Evolutionary conservation across 495 filamentous ascomycete genomes (phyloP).

Genomic region (Penicillium canescens): DNA sequence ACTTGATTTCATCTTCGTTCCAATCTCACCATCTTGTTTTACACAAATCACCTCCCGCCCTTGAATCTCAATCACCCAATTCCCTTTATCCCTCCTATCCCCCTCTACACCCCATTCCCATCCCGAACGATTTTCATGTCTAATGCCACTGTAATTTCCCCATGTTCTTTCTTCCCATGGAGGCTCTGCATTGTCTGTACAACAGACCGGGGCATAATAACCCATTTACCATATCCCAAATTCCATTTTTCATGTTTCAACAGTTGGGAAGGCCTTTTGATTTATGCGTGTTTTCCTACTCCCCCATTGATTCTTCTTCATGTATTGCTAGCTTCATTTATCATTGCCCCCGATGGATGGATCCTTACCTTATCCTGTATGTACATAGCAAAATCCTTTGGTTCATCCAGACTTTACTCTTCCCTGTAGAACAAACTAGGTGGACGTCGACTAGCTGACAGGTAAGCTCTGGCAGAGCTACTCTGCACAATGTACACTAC

Average conservation of each 20-base stretch:
- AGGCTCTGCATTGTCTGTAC: slow-evolving; percentile 8
- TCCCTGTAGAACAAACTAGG: not conserved
- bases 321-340: slow-evolving; percentile 30
- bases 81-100: too few relatives aligned
- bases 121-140: slow-evolving; percentile 9
- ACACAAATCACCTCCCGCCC: not conserved
- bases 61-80: too few relatives aligned
- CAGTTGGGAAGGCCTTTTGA: slow-evolving; percentile 3
- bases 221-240: not conserved
- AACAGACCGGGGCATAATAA: slow-evolving; percentile 4
- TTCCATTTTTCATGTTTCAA: not conserved
- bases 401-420: not conserved
- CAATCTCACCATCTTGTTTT: not conserved
- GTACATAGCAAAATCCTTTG: slow-evolving; percentile 24
- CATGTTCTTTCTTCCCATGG: slow-evolving; percentile 2
- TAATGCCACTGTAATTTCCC: slow-evolving; percentile 12
- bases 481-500: not conserved
- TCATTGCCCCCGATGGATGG: slow-evolving; percentile 11
- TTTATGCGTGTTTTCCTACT: not conserved
- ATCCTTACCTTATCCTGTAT: slow-evolving; percentile 16
- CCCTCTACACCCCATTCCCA: not conserved
- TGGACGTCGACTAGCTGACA: too few relatives aligned
- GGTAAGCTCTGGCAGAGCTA: not conserved
- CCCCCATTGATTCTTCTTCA: slow-evolving; percentile 10
- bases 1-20: not conserved